These are phyloP conservation scores for Ophiostoma sp. DNA, from an alignment of 2,329 filamentous ascomycete species.

Conservation along the genomic window DNA sequence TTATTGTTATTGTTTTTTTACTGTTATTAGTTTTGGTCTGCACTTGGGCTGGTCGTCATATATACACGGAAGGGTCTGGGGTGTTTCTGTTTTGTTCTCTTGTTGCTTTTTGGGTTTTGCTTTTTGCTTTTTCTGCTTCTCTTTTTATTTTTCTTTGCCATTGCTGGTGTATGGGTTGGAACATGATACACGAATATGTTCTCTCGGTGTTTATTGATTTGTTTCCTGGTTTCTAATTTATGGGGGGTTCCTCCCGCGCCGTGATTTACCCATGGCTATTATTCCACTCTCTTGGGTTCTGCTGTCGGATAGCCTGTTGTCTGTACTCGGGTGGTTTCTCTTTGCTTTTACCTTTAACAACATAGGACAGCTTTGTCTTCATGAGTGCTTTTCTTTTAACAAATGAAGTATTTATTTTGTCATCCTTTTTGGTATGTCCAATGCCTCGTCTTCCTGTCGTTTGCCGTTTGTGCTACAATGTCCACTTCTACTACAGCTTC, in stretches of 20 bases:
- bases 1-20: no score
- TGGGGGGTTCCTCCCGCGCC: background rate
- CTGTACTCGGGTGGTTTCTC: background rate
- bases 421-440: background rate
- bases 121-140: no score
- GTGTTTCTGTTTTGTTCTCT: background rate
- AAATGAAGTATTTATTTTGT: background rate
- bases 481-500: conserved; percentile 19
- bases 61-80: conserved; percentile 5
- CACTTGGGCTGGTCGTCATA: background rate
- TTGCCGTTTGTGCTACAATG: background rate
- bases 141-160: background rate
- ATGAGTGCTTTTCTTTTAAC: background rate
- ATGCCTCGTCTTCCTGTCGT: background rate
- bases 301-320: background rate
- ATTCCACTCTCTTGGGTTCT: background rate
- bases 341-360: background rate
- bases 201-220: background rate
- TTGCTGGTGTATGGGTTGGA: conserved; percentile 13
- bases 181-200: conserved; percentile 18
- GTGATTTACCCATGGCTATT: background rate
- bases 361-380: background rate
- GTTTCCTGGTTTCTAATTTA: background rate
- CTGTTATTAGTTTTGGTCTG: background rate
- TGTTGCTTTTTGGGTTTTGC: no score